phyloP scores from a whole-genome alignment of 75 land plant genomes.

The Pinus albicaulis region DNA sequence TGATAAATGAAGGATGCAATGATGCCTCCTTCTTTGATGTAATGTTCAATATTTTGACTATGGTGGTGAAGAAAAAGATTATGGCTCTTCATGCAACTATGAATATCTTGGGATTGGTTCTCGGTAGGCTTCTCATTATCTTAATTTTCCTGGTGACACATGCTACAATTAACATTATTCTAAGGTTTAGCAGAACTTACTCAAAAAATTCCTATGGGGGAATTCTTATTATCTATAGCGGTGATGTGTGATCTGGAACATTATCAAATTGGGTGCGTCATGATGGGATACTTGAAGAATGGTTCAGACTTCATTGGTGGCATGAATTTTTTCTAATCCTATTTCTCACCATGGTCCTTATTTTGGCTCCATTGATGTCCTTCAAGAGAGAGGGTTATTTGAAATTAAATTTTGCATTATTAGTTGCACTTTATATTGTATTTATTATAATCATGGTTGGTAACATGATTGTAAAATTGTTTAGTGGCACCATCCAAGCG shows the following conservation, averaged over 20 bases:
- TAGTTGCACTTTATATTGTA: slow-evolving; percentile 81
- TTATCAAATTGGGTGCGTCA: slow-evolving; percentile 64
- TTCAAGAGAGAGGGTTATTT: slow-evolving; percentile 85
- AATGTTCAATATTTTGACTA: slow-evolving; percentile 90
- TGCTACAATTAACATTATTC: slow-evolving; percentile 55
- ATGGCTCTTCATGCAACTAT: slow-evolving; percentile 90
- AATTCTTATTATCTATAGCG: slow-evolving; percentile 83
- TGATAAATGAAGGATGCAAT: slow-evolving; percentile 17
- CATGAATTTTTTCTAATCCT: slow-evolving; percentile 70
- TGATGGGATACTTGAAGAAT: slow-evolving; percentile 87
- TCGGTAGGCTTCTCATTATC: slow-evolving; percentile 43
- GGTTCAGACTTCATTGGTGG: slow-evolving; percentile 96
- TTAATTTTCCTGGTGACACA: slow-evolving; percentile 50
- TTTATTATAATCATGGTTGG: slow-evolving; percentile 75
- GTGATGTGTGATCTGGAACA: slow-evolving; percentile 95
- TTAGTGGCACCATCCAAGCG: slow-evolving; percentile 42
- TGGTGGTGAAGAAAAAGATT: slow-evolving; percentile 88
- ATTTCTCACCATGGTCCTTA: slow-evolving; percentile 49
- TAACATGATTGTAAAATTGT: slow-evolving; percentile 55
- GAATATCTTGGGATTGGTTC: slow-evolving; percentile 51
- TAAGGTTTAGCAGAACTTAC: slow-evolving; percentile 44
- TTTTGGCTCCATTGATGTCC: slow-evolving; percentile 76
- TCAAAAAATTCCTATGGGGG: slow-evolving; percentile 62
- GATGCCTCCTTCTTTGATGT: slow-evolving; percentile 81
- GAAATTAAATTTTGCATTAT: slow-evolving; percentile 76